Evolutionary conservation across 2,329 filamentous ascomycete species (phyloP).

Genomic region (Sporothrix variecibatus): DNA sequence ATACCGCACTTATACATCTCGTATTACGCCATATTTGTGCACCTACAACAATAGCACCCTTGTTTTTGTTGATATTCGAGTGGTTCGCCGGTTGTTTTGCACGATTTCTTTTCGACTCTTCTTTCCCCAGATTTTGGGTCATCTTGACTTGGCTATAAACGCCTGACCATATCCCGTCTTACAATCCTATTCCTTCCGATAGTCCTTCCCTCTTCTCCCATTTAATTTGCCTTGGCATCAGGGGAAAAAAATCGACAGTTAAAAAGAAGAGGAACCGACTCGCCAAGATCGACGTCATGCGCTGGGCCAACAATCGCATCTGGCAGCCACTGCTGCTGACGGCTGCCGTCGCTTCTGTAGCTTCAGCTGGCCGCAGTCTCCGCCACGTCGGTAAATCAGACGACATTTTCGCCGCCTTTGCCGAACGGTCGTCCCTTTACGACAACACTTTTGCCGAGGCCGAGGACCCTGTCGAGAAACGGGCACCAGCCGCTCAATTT

Average conservation of each 20-base stretch:
- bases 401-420: not conserved
- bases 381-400: conserved; percentile 28
- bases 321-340: conserved; percentile 23
- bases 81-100: not conserved
- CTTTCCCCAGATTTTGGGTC: not conserved
- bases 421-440: not conserved
- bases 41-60: not conserved
- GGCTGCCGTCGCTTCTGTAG: conserved; percentile 19
- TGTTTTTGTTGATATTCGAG: not conserved
- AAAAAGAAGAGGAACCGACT: not conserved
- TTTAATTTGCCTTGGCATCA: not conserved
- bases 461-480: not conserved
- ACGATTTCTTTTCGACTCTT: not conserved
- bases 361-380: conserved; percentile 28
- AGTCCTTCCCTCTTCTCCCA: not conserved
- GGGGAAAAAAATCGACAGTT: not conserved
- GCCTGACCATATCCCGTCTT: not conserved
- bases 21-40: not conserved
- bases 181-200: not conserved
- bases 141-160: conserved; percentile 2
- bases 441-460: not conserved
- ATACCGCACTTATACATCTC: not conserved
- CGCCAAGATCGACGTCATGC: conserved; percentile 22
- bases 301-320: conserved; percentile 12
- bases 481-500: conserved; percentile 21